Base-by-base conservation (phyloP, 2,329 filamentous ascomycete species). In the Cordyceps fumosorosea region DNA sequence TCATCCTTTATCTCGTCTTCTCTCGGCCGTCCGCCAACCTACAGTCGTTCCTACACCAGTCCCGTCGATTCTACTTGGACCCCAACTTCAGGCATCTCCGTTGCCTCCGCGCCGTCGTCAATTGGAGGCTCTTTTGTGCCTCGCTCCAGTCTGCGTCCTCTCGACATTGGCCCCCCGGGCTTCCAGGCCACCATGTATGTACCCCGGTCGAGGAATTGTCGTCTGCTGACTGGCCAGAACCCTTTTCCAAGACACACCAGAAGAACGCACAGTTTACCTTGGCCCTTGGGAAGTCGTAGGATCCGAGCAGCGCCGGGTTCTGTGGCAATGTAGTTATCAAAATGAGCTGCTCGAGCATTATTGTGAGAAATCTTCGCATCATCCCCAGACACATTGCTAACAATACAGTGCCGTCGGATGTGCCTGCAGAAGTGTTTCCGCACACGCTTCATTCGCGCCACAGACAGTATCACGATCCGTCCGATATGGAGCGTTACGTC, bases 171-270 rank as follows among this genome's bases (percentile, higher is more conserved):
- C 4, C 80, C 80, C 58, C 80, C 80, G 40, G 80, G 80, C 57
- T 83, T 80, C 66, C 77, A 81, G 74, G 80, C 80, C 69, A 82
- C 80, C 68, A 81, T 82, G 80, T 82, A 77, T 63, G 68, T 66
- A 10, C 45, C 11, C 26, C 63, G 11, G 22, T 42, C 42, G 32
- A 26, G 11, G 16, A 14, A 40, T 29, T 32, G 18, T n/a, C 20
- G 55, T 50, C 34, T 51, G 37, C 45, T 48, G 47, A 48, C 26
- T 56, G 42, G 40, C 20, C 67, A 82, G 80, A 73, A 78, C 75
- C 52, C 75, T 82, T n/a, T 82, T 79, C 64, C 78, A 81, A 66
- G 76, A 79, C 55, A 81, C 79, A 7, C 67, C 75, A 42, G 75
- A 79, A 66, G 80, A 83, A 67, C 75, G 74, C 54, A 80, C 79